Conservation (phyloP, 2,329 filamentous ascomycete species). For the Emmonsiellopsis sp. region DNA sequence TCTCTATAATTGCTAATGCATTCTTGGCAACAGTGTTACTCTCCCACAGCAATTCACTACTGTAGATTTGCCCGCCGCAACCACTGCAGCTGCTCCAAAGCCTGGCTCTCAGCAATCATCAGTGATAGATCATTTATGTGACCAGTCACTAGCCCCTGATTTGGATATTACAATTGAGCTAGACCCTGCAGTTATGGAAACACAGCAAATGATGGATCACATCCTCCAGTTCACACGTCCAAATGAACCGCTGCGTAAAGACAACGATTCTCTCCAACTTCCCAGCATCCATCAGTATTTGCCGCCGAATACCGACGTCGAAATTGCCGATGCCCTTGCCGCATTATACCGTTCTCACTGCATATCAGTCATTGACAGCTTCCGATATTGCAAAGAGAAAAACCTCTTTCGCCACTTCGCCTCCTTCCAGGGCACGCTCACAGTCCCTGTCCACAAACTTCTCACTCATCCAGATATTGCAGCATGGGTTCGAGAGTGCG, state of each 20-base stretch:
- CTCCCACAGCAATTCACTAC: background rate
- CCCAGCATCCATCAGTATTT: constrained; percentile 79
- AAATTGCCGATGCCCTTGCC: constrained; percentile 74
- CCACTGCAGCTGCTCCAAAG: background rate
- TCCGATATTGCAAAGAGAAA: constrained; percentile 93
- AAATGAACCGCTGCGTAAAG: constrained; percentile 31
- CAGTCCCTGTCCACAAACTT: constrained; percentile 90
- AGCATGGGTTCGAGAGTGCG: constrained; percentile 90
- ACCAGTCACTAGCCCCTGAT: background rate
- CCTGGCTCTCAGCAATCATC: background rate
- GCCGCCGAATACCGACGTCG: constrained; percentile 70
- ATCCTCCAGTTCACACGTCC: constrained; percentile 30
- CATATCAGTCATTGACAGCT: constrained; percentile 88
- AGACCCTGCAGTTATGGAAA: constrained; percentile 12
- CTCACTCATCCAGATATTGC: constrained; percentile 73
- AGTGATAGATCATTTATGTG: background rate
- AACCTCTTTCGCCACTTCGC: constrained; percentile 92
- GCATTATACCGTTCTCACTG: constrained; percentile 91
- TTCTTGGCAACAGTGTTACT: background rate
- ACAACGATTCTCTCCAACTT: constrained; percentile 65
- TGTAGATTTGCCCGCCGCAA: background rate
- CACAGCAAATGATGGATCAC: constrained; percentile 29
- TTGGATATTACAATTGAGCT: background rate
- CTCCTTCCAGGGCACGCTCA: constrained; percentile 91
- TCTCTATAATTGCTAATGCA: background rate